These are phyloP conservation scores for Stereocaulon alpinum DNA, from an alignment of 495 filamentous ascomycete genomes.

Conservation along the genomic window DNA sequence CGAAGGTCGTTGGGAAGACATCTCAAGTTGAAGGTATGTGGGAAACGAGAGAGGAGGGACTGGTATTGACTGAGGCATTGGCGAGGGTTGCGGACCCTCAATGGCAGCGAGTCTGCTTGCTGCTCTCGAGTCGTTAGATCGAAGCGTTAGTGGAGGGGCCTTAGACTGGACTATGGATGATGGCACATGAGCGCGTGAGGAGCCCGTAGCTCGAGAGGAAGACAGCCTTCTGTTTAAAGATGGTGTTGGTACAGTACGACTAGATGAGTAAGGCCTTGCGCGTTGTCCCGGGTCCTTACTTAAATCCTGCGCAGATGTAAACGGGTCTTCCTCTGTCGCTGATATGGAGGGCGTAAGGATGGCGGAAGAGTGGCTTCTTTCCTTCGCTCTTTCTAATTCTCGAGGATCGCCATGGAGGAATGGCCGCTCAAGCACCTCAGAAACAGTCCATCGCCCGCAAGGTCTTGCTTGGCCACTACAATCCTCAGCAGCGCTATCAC, in stretches of 20 bases:
- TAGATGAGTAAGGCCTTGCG: constrained; percentile 23
- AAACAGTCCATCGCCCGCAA: constrained; percentile 9
- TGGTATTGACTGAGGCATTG: constrained; percentile 60
- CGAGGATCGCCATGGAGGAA: background rate
- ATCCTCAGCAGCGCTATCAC: constrained; percentile 21
- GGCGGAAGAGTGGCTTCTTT: background rate
- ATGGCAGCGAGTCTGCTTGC: constrained; percentile 22
- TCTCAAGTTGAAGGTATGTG: constrained; percentile 78
- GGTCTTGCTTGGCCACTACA: background rate
- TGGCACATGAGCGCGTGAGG: constrained; percentile 5
- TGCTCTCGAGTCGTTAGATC: constrained; percentile 33
- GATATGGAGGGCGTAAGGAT: background rate
- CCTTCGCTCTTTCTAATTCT: constrained; percentile 4
- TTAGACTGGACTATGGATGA: constrained; percentile 17
- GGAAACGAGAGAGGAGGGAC: constrained; percentile 78
- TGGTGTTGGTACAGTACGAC: constrained; percentile 31
- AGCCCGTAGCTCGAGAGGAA: constrained; percentile 13
- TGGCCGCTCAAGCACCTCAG: constrained; percentile 3
- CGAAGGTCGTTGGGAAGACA: constrained; percentile 70
- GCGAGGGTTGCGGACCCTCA: constrained; percentile 46
- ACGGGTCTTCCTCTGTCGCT: background rate
- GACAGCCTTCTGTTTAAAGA: constrained; percentile 30
- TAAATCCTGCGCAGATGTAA: background rate
- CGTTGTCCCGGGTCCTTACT: background rate
- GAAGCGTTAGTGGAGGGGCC: constrained; percentile 24